Evolutionary conservation across 2,329 filamentous ascomycete genomes (phyloP), one percentile per base, ranked within the genome.

Genomic region (Aspergillus fructus): DNA sequence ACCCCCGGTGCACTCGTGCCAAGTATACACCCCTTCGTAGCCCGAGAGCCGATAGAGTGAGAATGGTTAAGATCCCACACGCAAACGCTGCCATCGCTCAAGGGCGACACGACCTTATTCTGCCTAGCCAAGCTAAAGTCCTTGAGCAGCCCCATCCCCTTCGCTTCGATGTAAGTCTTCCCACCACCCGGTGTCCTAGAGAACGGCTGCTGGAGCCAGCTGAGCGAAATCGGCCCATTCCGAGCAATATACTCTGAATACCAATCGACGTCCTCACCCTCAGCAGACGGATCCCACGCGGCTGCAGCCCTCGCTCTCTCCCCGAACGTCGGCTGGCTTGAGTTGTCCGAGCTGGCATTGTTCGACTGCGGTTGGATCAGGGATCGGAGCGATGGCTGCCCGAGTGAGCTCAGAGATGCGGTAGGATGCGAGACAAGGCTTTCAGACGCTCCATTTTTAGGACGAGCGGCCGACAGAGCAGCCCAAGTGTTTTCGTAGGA

Each of bases 161-260:
- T 86, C 6, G 87, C 86, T 67, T 96, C 91, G 37, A 85, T 69
- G 9, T 74, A 68, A 4, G 72, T 68, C 33, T 76, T 76, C 39
- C 63, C 62, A 4, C 59, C 60, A 13, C 66, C 78, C 47, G 73
- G 78, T 51, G 74, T 70, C 58, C 27, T 67, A 64, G 30, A 57
- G 21, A 55, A 63, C 5, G 88, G 86, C 54, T 84, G 81, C 68
- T 92, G 83, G 42, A 96, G 79, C 93, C 93, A 97, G 65, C 83
- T 88, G 53, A 91, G 79, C 13, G 81, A 82, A n/a, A 91, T 81
- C 0, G 88, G 86, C 1, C 86, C 91, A 73, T 93, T 83, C 34
- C 93, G 83, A 53, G 93, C 90, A 61, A 96, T 88, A 68, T 92
- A 96, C 73, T 97, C 93, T 55, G 89, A 84, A 71, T 96, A 96